Evolutionary conservation across 352 stramenopile genomes (phyloP).

Genomic region (Pythium aristosporum): DNA sequence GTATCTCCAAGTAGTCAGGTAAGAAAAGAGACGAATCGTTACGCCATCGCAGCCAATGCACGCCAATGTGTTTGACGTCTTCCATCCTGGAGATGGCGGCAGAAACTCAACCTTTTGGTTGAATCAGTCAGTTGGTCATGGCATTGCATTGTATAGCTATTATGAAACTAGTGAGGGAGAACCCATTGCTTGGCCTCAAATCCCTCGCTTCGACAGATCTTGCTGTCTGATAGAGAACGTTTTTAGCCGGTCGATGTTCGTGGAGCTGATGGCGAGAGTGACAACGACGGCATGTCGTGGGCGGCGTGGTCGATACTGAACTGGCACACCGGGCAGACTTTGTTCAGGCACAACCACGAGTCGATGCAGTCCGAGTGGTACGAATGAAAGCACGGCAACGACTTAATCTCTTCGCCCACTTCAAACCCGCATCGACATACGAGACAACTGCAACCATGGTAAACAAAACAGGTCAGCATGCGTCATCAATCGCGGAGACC

Average conservation of each 20-base stretch:
- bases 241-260: neutral
- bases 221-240: neutral
- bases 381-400: conserved; percentile 92
- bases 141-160: conserved; percentile 1
- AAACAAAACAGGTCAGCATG: neutral
- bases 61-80: no score
- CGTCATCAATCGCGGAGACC: neutral
- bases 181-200: neutral
- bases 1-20: neutral
- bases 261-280: conserved; percentile 3
- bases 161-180: neutral
- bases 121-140: neutral
- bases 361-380: conserved; percentile 94
- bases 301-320: conserved; percentile 65
- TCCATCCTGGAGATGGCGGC: neutral
- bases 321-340: conserved; percentile 89
- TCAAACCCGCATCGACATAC: conserved; percentile 92
- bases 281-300: conserved; percentile 19
- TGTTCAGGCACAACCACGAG: conserved; percentile 91
- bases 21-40: neutral
- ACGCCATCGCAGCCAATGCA: no score
- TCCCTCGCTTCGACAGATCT: neutral
- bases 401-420: conserved; percentile 91
- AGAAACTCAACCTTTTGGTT: neutral
- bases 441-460: conserved; percentile 63